Percentiles rank a stretch among this genome's conserved stretches.
Evolutionary conservation across 306 rosid species (phyloP).

Genomic region (Trifolium subterraneum): DNA sequence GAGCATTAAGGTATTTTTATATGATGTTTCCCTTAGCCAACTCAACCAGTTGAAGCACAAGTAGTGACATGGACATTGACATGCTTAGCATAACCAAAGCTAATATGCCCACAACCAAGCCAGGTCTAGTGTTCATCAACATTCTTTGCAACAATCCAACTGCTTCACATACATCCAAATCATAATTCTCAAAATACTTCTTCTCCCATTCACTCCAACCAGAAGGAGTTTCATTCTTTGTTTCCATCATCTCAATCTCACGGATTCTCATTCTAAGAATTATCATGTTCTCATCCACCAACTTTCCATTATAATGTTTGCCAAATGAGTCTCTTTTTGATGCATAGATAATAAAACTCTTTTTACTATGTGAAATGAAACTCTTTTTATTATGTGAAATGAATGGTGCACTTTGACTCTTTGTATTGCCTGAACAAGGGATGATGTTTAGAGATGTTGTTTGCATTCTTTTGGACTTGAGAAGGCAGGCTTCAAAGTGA

Average conservation of each 20-base stretch:
- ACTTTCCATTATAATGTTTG: slow-evolving; percentile 52
- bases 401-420: not conserved
- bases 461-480: slow-evolving; percentile 31
- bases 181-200: slow-evolving; percentile 47
- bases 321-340: slow-evolving; percentile 46
- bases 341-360: slow-evolving; percentile 35
- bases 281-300: slow-evolving; percentile 66
- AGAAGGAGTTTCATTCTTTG: slow-evolving; percentile 21
- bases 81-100: slow-evolving; percentile 43
- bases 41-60: slow-evolving; percentile 41
- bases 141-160: slow-evolving; percentile 59
- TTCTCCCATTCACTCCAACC: slow-evolving; percentile 72
- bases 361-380: slow-evolving; percentile 10
- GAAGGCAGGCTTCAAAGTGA: not conserved
- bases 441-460: slow-evolving; percentile 38
- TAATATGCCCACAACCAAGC: slow-evolving; percentile 46
- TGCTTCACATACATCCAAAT: slow-evolving; percentile 45
- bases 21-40: slow-evolving; percentile 3
- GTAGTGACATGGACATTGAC: slow-evolving; percentile 40
- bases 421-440: slow-evolving; percentile 1
- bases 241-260: slow-evolving; percentile 47
- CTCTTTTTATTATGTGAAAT: slow-evolving; percentile 5
- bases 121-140: slow-evolving; percentile 63
- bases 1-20: not conserved
- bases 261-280: slow-evolving; percentile 60